phyloP scores from a whole-genome alignment of 2,329 filamentous ascomycete species.

The Cordyceps javanica region DNA sequence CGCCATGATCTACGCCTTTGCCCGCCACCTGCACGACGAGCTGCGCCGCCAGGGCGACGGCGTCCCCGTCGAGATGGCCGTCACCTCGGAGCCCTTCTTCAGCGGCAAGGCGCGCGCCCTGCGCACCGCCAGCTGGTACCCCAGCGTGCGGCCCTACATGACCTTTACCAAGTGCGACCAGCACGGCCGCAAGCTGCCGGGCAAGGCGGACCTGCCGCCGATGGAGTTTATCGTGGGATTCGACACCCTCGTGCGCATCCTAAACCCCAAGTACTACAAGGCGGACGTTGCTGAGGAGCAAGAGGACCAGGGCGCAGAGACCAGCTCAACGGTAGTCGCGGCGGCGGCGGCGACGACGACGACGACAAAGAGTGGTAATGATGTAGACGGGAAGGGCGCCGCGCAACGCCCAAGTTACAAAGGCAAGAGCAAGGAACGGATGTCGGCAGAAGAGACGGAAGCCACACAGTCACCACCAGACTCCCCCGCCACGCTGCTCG shows the following conservation, averaged over 20 bases:
- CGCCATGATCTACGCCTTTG: constrained; percentile 66
- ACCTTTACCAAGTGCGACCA: not conserved
- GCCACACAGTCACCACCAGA: not conserved
- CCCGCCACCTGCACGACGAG: constrained; percentile 42
- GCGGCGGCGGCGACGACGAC: not conserved
- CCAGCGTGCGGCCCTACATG: not conserved
- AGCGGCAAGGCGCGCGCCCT: constrained; percentile 63
- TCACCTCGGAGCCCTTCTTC: constrained; percentile 70
- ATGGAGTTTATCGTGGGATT: constrained; percentile 70
- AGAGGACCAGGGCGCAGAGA: not conserved
- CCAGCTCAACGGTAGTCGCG: constrained; percentile 19
- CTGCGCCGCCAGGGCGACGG: constrained; percentile 9
- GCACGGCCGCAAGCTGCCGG: not conserved
- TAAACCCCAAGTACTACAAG: constrained; percentile 66
- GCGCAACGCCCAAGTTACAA: not conserved
- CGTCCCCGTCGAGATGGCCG: constrained; percentile 54
- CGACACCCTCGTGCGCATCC: constrained; percentile 64
- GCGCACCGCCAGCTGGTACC: constrained; percentile 37
- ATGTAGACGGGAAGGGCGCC: not conserved
- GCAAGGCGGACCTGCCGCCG: constrained; percentile 23
- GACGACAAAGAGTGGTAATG: not conserved
- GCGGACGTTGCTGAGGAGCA: too few species aligned
- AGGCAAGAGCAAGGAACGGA: not conserved
- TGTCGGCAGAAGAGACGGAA: not conserved
- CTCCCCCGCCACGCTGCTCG: not conserved